phyloP scores from a whole-genome alignment of 768 basidiomycete genomes.

The Dendrothele bispora region DNA sequence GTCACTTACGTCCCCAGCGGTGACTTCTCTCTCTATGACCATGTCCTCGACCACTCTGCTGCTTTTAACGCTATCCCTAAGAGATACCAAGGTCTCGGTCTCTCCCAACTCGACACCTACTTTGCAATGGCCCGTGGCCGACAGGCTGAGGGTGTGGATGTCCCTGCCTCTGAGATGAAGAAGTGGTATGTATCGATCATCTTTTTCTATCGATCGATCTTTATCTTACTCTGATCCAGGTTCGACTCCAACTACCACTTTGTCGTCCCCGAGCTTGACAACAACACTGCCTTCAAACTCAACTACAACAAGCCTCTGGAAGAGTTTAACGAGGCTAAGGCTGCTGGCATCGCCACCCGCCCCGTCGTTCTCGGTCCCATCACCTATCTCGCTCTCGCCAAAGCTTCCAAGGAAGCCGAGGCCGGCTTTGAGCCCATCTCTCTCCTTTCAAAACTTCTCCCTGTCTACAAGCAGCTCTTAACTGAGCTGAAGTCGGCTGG shows the following conservation, averaged over 20 bases:
- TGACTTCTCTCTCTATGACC: conserved; percentile 98
- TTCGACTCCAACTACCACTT: conserved; percentile 99
- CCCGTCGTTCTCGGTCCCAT: conserved; percentile 96
- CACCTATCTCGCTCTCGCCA: conserved; percentile 92
- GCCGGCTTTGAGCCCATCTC: conserved; percentile 88
- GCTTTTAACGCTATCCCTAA: conserved; percentile 97
- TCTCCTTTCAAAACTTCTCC: conserved; percentile 85
- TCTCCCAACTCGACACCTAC: conserved; percentile 91
- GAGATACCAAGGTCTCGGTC: conserved; percentile 83
- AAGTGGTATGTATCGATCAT: conserved; percentile 73
- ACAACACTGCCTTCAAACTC: conserved; percentile 90
- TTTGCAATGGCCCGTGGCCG: conserved; percentile 99
- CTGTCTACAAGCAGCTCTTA: conserved; percentile 89
- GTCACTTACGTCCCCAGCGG: conserved; percentile 85
- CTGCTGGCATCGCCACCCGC: conserved; percentile 83
- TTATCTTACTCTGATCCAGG: conserved; percentile 42
- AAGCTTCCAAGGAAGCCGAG: conserved; percentile 82
- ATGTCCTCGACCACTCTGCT: conserved; percentile 95
- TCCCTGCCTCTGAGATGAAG: conserved; percentile 98
- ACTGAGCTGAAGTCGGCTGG: conserved; percentile 90
- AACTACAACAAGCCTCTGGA: conserved; percentile 93
- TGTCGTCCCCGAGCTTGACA: conserved; percentile 95
- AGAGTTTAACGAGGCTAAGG: conserved; percentile 94
- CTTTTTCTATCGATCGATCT: conserved; percentile 2
- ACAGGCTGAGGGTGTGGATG: conserved; percentile 92